These are phyloP conservation scores for Xylariaceae sp. DNA, from an alignment of 2,329 filamentous ascomycete genomes.

Conservation along the genomic window DNA sequence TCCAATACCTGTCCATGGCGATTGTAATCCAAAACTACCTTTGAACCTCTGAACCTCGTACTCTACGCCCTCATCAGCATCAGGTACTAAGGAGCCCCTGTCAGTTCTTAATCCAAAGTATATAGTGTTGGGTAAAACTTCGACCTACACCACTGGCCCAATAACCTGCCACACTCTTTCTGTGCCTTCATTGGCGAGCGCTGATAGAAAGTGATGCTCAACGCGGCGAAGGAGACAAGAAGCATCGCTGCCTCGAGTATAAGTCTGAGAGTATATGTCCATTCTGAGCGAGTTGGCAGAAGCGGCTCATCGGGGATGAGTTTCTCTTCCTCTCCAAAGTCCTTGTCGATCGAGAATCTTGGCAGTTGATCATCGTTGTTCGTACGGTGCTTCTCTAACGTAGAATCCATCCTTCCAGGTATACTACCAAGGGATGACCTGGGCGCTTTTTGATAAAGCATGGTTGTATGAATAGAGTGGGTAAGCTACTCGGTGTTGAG, in stretches of 20 bases:
- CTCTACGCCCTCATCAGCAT: conserved; percentile 2
- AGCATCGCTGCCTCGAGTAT: not conserved
- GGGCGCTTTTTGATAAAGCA: too few species aligned
- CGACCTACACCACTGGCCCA: conserved; percentile 4
- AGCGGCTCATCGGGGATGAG: not conserved
- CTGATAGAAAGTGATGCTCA: not conserved
- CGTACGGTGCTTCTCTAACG: not conserved
- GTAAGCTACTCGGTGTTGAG: too few species aligned
- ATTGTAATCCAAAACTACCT: conserved; percentile 1
- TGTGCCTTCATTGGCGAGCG: not conserved
- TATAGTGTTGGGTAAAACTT: not conserved
- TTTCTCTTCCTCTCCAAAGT: not conserved
- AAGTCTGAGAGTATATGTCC: not conserved
- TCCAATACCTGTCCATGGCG: conserved; percentile 1
- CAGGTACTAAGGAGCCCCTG: not conserved
- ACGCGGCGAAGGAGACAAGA: not conserved
- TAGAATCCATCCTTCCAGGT: not conserved
- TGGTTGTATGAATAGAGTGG: too few species aligned
- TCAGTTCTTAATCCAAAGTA: not conserved
- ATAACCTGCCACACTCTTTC: conserved; percentile 2
- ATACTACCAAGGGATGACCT: too few species aligned
- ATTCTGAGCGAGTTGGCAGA: not conserved
- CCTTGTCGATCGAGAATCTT: not conserved
- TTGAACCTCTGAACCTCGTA: conserved; percentile 4
- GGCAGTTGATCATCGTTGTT: not conserved